Conservation (phyloP, 164 flowering plant species). For the Vitis rotundifolia region DNA sequence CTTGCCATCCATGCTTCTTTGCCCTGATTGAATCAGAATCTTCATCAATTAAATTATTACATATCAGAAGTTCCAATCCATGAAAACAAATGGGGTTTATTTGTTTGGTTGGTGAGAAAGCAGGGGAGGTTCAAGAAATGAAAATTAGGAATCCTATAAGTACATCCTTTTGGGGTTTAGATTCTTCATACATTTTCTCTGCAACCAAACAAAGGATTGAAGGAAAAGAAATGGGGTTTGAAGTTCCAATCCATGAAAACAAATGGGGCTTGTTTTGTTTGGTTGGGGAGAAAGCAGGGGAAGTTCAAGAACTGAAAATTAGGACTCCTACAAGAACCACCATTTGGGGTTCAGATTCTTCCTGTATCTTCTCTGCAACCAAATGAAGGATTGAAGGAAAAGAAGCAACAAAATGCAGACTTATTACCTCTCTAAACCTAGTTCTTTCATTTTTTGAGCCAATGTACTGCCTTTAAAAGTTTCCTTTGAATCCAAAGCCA, state of each 20-base stretch:
- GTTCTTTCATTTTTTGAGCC: conserved; percentile 67
- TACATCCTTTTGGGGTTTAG: background rate
- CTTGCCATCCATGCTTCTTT: conserved; percentile 88
- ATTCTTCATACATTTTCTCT: too few relatives aligned
- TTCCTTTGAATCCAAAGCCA: conserved; percentile 42
- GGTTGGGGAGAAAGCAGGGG: too few relatives aligned
- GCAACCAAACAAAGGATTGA: too few relatives aligned
- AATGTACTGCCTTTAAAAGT: conserved; percentile 27
- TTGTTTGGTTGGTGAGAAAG: background rate
- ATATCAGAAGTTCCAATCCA: too few relatives aligned
- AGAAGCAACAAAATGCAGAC: background rate
- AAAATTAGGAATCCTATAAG: background rate
- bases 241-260: too few relatives aligned
- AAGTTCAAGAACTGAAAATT: too few relatives aligned
- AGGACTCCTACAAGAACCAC: too few relatives aligned
- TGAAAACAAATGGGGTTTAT: background rate
- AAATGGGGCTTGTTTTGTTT: too few relatives aligned
- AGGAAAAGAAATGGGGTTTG: too few relatives aligned
- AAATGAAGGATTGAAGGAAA: background rate
- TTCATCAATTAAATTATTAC: too few relatives aligned
- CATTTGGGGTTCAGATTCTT: background rate
- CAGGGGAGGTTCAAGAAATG: background rate
- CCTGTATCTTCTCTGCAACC: background rate
- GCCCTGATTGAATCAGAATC: conserved; percentile 49
- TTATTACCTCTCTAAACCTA: conserved; percentile 75